These are phyloP conservation scores for Claviceps quebecensis DNA, from an alignment of 2,329 filamentous ascomycete species.

Conservation along the genomic window DNA sequence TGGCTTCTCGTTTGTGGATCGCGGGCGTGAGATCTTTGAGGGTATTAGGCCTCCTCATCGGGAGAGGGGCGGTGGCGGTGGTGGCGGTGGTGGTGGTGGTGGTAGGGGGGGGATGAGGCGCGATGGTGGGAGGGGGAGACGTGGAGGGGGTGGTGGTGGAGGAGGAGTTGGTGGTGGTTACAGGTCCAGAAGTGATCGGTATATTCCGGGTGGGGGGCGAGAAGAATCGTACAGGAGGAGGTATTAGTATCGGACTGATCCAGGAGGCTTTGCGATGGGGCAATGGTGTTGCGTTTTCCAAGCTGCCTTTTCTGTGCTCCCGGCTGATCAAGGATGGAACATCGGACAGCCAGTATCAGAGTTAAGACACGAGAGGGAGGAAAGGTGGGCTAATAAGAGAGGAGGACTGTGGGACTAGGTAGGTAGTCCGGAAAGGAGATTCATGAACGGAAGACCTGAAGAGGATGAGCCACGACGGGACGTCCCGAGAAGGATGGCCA, in stretches of 20 bases:
- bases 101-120: constrained; percentile 7
- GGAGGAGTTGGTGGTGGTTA: constrained; percentile 15
- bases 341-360: no score
- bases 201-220: constrained; percentile 7
- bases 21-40: constrained; percentile 55
- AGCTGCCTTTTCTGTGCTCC: no score
- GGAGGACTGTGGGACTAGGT: no score
- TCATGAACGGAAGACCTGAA: no score
- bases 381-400: no score
- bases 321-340: no score
- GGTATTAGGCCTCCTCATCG: constrained; percentile 47
- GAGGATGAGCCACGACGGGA: no score
- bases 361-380: no score
- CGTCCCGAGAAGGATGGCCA: no score
- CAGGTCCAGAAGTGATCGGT: constrained; percentile 11
- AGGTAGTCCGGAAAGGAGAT: no score
- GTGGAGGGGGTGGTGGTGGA: constrained; percentile 14
- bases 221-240: background rate
- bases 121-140: constrained; percentile 11
- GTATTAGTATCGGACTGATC: background rate
- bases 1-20: constrained; percentile 51
- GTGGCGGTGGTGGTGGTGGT: constrained; percentile 12
- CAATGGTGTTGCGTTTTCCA: no score
- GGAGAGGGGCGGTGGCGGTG: constrained; percentile 24
- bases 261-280: no score